Percentiles rank a stretch among this genome's conserved stretches.
Conservation (phyloP, 177 flowering plant species). For the Vitis hybrid region DNA sequence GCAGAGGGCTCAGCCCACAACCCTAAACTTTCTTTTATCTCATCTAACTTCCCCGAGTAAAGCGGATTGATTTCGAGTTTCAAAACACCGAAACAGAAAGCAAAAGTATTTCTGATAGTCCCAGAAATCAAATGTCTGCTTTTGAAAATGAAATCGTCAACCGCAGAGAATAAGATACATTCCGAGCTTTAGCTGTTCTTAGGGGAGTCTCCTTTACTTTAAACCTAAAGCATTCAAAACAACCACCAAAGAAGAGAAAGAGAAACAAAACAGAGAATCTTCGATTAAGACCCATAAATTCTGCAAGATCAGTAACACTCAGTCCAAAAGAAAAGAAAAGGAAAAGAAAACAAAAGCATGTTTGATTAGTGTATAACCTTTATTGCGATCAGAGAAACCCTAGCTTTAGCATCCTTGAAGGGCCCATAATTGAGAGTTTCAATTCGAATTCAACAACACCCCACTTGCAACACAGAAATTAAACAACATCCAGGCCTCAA, state of each 20-base stretch:
- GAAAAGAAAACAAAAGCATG: conserved; percentile 13
- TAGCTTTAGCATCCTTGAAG: conserved; percentile 21
- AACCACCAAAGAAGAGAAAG: background rate
- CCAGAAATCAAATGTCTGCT: conserved; percentile 18
- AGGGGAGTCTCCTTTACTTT: conserved; percentile 23
- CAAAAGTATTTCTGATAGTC: conserved; percentile 14
- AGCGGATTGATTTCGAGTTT: too few relatives aligned
- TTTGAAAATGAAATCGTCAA: conserved; percentile 23
- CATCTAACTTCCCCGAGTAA: background rate
- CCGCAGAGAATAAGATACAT: conserved; percentile 13
- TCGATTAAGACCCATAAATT: conserved; percentile 15
- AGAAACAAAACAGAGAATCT: conserved; percentile 15
- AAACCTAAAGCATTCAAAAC: conserved; percentile 28
- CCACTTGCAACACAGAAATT: background rate
- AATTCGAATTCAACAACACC: conserved; percentile 10
- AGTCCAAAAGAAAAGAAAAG: conserved; percentile 29
- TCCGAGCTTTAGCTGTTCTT: conserved; percentile 13
- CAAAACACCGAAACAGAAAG: conserved; percentile 10
- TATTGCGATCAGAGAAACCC: conserved; percentile 30
- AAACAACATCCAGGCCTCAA: background rate
- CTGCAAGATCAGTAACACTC: conserved; percentile 3
- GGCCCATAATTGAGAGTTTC: conserved; percentile 14
- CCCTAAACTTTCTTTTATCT: background rate
- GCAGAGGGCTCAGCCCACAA: background rate
- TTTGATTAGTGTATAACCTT: conserved; percentile 22